phyloP scores from a whole-genome alignment of 169 alveolate species.

The Plasmodium gallinaceum region DNA sequence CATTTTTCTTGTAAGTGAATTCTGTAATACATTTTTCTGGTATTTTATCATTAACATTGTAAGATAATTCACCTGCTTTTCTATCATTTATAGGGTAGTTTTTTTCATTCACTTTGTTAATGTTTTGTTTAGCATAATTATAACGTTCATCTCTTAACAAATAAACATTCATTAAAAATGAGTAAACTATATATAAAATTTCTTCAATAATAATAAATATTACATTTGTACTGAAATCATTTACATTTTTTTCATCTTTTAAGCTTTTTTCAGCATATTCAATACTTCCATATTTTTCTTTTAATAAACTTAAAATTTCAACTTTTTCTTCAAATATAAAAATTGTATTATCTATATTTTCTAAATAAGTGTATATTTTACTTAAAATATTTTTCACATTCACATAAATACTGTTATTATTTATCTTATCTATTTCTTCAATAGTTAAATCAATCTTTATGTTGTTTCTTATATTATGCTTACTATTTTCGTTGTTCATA shows the following conservation, averaged over 20 bases:
- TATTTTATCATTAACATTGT: background rate
- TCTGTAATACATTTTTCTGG: conserved; percentile 80
- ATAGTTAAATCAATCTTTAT: background rate
- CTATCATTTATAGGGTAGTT: too few species aligned
- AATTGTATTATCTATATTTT: conserved; percentile 62
- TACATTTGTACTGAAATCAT: conserved; percentile 16
- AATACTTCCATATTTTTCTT: conserved; percentile 62
- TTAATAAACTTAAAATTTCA: conserved; percentile 67
- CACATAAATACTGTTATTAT: background rate
- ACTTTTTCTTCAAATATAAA: conserved; percentile 69
- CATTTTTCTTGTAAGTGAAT: too few species aligned
- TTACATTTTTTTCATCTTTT: background rate
- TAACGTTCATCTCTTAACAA: conserved; percentile 46
- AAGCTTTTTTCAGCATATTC: conserved; percentile 26
- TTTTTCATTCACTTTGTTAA: too few species aligned
- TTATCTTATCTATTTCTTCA: background rate
- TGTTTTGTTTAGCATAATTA: background rate
- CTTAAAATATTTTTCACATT: conserved; percentile 27
- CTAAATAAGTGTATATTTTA: conserved; percentile 38
- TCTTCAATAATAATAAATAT: conserved; percentile 44
- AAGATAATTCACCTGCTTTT: too few species aligned
- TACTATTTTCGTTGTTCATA: background rate
- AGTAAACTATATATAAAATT: conserved; percentile 31
- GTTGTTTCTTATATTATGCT: too few species aligned
- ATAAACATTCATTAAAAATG: conserved; percentile 68